Evolutionary conservation across 805 yeast genomes (phyloP), one percentile per base, ranked within the genome.

Genomic region (Candida vaughaniae): DNA sequence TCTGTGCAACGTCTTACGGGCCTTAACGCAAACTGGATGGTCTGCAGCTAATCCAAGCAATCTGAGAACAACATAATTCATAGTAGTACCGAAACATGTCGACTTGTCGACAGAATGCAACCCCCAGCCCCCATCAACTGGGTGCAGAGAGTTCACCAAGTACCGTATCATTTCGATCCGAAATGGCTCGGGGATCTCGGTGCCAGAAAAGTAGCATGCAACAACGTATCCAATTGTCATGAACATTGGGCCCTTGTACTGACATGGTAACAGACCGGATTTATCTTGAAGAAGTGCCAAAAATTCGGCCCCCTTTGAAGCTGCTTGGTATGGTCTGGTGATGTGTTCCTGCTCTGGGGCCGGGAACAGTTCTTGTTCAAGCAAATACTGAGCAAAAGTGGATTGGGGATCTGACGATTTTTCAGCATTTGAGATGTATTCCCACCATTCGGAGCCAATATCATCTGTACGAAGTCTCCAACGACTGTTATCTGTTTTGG

Each of bases 121-220:
- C 0, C 99, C 99, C 99, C 99, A 93, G 2, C 99, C 99, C n/a
- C 99, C 99, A 60, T 93, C 99, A 1, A 90, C 96, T 0, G 97
- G 97, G 56, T 93, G 96, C 0, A 97, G 82, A 0, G 87, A 76
- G 56, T 93, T 93, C n/a, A 88, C 86, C 12, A 93, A 62, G 55
- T 90, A 93, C 41, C 99, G 71, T 18, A 85, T 78, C 53, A 93
- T 62, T 60, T 93, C 99, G 10, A 64, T 62, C 45, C 69, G 69
- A 50, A 73, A 77, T 25, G 76, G 81, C 20, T 78, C 80, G 0
- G 90, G 82, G 25, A 93, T 84, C 8, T 75, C 76, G 0, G 78
- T 71, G 25, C 77, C 75, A 9, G 90, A 75, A 55, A 80, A 80
- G 59, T 89, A 86, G 45, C 76, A 73, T 1, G 86, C 79, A 0